Evolutionary conservation across 306 rosid species (phyloP).

Genomic region (Bauhinia variegata): DNA sequence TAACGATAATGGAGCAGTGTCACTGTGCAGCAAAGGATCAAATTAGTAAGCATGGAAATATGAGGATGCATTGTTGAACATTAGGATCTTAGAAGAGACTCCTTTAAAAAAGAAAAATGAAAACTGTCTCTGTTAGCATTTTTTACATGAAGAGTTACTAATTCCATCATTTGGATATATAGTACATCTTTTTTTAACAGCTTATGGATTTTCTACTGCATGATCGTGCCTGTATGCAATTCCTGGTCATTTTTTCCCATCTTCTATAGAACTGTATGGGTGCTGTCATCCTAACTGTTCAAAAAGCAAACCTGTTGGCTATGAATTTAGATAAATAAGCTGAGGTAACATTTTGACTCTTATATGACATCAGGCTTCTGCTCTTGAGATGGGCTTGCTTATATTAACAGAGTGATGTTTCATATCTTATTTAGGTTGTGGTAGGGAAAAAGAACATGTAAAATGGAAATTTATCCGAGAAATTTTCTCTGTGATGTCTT

Average conservation of each 20-base stretch:
- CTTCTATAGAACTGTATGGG: slow-evolving; percentile 71
- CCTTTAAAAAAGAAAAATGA: too few species aligned
- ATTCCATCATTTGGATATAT: slow-evolving; percentile 8
- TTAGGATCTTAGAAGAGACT: slow-evolving; percentile 14
- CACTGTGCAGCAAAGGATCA: background rate
- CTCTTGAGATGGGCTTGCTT: too few species aligned
- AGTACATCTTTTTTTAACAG: slow-evolving; percentile 2
- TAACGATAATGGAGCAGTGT: slow-evolving; percentile 3
- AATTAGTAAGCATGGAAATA: slow-evolving; percentile 1
- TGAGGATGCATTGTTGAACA: slow-evolving; percentile 4
- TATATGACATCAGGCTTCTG: slow-evolving; percentile 23
- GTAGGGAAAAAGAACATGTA: background rate
- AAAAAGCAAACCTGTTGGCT: slow-evolving; percentile 71
- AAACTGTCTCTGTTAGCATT: background rate
- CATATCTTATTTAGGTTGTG: background rate
- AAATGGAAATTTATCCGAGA: background rate
- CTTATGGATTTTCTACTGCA: slow-evolving; percentile 14
- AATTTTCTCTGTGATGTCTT: background rate
- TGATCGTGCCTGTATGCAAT: slow-evolving; percentile 12
- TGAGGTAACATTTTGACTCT: too few species aligned
- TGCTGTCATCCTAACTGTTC: slow-evolving; percentile 92
- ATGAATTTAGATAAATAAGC: slow-evolving; percentile 62
- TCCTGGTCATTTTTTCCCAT: slow-evolving; percentile 30
- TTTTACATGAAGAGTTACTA: background rate
- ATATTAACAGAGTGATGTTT: background rate